Evolutionary conservation across 2,329 filamentous ascomycete species (phyloP).

Genomic region (Fusarium acutatum): DNA sequence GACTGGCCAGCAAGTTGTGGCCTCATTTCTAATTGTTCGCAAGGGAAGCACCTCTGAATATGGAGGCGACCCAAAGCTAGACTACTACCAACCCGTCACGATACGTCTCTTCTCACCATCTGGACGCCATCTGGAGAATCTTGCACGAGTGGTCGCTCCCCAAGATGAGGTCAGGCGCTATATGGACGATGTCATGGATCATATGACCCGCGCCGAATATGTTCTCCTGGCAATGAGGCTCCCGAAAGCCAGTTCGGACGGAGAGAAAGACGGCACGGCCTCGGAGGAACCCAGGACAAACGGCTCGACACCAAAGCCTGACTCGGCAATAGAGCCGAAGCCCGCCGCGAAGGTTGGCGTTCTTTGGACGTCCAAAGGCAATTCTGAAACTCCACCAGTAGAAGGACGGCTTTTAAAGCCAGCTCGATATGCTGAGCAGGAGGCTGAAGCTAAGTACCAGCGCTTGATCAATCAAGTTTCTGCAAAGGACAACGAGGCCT

Average conservation of each 20-base stretch:
- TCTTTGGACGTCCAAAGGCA: conserved; percentile 47
- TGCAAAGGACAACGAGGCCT: conserved; percentile 44
- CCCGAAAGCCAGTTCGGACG: conserved; percentile 52
- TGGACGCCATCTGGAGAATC: conserved; percentile 66
- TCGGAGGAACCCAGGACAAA: conserved; percentile 45
- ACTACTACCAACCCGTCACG: conserved; percentile 81
- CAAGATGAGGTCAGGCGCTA: conserved; percentile 70
- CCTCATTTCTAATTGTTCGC: conserved; percentile 80
- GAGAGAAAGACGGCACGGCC: conserved; percentile 42
- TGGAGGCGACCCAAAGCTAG: conserved; percentile 67
- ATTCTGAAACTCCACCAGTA: conserved; percentile 27
- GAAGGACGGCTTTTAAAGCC: conserved; percentile 36
- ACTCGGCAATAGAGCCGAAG: conserved; percentile 38
- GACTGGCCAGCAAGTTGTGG: conserved; percentile 69
- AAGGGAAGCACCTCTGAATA: conserved; percentile 74
- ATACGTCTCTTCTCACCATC: conserved; percentile 65
- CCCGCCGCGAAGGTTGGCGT: conserved; percentile 43
- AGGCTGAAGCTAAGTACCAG: conserved; percentile 48
- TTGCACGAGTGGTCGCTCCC: conserved; percentile 69
- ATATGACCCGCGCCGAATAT: conserved; percentile 74
- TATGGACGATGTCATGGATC: conserved; percentile 76
- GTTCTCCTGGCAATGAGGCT: conserved; percentile 73
- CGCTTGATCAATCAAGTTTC: conserved; percentile 50
- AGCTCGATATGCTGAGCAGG: conserved; percentile 47
- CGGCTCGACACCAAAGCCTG: conserved; percentile 44